Conservation (phyloP, 257 asterid species). For the Solanum clarkiae region DNA sequence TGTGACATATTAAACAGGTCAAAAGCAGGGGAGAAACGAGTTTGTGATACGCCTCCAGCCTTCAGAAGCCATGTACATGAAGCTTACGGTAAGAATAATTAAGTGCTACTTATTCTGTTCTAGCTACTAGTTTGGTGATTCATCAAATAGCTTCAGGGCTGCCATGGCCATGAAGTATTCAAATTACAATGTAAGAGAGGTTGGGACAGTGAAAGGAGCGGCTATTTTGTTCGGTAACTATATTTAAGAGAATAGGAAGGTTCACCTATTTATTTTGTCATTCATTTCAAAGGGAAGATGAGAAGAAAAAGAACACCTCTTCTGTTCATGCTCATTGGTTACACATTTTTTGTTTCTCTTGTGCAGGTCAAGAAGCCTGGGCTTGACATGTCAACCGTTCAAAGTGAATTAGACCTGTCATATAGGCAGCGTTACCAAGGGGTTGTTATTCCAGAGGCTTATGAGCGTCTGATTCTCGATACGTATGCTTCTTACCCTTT, state of each 20-base stretch:
- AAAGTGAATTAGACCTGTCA: slow-evolving; percentile 91
- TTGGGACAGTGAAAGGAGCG: not conserved
- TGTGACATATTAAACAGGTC: slow-evolving; percentile 31
- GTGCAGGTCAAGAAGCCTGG: slow-evolving; percentile 97
- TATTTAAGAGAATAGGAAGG: not conserved
- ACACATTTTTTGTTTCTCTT: slow-evolving; percentile 1
- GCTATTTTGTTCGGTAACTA: not conserved
- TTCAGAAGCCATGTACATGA: slow-evolving; percentile 95
- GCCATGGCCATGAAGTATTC: not conserved
- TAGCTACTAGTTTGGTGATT: not conserved
- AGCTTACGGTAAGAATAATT: slow-evolving; percentile 50
- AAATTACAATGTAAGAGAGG: not conserved
- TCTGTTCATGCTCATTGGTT: not conserved
- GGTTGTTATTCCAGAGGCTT: slow-evolving; percentile 88
- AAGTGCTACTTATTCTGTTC: not conserved
- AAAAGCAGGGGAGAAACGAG: slow-evolving; percentile 90
- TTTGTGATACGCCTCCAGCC: slow-evolving; percentile 97
- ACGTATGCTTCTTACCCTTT: slow-evolving; percentile 37
- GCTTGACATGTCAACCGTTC: slow-evolving; percentile 80
- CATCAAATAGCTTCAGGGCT: not conserved
- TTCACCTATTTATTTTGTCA: not conserved
- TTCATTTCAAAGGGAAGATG: not conserved
- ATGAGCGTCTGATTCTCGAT: slow-evolving; percentile 95
- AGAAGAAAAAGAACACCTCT: not conserved
- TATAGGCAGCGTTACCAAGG: slow-evolving; percentile 78